phyloP scores from a whole-genome alignment of 2,329 filamentous ascomycete species.

The Didymella sp. region DNA sequence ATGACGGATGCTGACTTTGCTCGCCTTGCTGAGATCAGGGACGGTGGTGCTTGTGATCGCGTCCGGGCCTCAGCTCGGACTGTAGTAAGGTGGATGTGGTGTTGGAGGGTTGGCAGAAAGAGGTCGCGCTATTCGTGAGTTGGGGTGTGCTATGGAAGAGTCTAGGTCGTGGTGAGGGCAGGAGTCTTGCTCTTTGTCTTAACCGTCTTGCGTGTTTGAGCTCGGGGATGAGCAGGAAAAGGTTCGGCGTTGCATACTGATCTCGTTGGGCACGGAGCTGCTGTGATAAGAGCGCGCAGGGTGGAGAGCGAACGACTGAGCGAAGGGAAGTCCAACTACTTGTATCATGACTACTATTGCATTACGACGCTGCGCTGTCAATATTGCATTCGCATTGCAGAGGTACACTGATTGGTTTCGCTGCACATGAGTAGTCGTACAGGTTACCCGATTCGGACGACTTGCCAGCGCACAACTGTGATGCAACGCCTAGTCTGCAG shows the following conservation, averaged over 20 bases:
- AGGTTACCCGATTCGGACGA: conserved; percentile 10
- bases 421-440: conserved; percentile 10
- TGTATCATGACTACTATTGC: background rate
- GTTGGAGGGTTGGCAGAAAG: conserved; percentile 9
- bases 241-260: background rate
- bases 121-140: background rate
- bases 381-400: background rate
- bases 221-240: no score
- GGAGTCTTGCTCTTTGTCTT: background rate
- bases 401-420: conserved; percentile 1
- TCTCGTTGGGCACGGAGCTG: background rate
- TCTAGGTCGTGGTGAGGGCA: background rate
- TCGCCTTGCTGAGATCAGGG: conserved; percentile 1
- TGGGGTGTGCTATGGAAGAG: background rate
- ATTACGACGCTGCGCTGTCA: background rate
- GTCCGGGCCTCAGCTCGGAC: background rate
- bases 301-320: background rate
- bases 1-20: conserved; percentile 4
- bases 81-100: background rate
- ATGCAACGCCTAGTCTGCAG: conserved; percentile 4
- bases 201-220: background rate
- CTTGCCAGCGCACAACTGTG: conserved; percentile 16
- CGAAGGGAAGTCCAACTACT: background rate
- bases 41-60: conserved; percentile 1
- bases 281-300: background rate